These are phyloP conservation scores for Erodium texanum DNA, from an alignment of 441 rosid species.

Conservation along the genomic window DNA sequence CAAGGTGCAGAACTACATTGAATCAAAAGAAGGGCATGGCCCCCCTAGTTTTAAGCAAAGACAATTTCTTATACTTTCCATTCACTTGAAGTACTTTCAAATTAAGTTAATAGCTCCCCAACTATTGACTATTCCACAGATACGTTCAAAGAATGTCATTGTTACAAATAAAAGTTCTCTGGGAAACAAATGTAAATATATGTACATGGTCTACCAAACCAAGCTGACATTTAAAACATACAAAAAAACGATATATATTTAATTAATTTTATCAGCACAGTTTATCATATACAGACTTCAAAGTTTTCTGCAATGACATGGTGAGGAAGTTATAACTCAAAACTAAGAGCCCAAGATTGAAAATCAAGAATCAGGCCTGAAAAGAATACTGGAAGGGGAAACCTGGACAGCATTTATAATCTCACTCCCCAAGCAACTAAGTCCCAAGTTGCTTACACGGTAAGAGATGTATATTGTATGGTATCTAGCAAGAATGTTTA, in stretches of 20 bases:
- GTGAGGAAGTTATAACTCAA: neutral
- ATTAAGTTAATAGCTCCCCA: neutral
- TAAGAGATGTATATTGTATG: neutral
- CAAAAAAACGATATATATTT: too few relatives aligned
- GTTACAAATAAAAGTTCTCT: neutral
- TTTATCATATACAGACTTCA: neutral
- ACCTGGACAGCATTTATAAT: neutral
- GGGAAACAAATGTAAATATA: neutral
- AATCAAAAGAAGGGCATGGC: neutral
- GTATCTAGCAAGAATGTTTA: neutral
- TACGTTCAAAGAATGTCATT: neutral
- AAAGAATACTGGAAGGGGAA: neutral
- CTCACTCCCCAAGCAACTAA: neutral
- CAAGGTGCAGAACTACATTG: too few relatives aligned
- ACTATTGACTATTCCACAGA: neutral
- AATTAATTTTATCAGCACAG: too few relatives aligned
- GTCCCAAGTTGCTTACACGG: neutral
- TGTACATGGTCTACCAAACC: neutral
- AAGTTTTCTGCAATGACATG: neutral
- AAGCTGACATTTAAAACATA: neutral
- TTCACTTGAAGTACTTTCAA: neutral
- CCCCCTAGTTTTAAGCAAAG: neutral
- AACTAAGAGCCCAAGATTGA: neutral
- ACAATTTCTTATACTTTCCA: neutral
- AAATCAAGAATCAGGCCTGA: neutral